Conservation (phyloP, 2,329 filamentous ascomycete genomes). For the Penicillium hordei region DNA sequence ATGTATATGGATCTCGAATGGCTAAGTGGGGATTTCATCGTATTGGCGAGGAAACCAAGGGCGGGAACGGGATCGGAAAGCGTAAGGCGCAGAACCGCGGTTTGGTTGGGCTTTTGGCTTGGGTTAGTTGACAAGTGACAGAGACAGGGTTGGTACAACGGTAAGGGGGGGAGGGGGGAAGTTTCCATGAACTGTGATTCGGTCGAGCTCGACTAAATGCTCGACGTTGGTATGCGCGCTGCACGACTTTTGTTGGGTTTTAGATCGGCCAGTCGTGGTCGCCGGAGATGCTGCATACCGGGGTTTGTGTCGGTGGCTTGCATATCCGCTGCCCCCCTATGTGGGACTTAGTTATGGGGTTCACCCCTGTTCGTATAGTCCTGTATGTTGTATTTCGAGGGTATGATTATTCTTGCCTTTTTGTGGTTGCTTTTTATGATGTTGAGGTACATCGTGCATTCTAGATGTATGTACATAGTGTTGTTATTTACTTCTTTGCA, state of each 20-base stretch:
- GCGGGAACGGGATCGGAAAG: background rate
- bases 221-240: background rate
- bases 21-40: background rate
- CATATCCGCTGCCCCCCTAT: slow-evolving; percentile 5
- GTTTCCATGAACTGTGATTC: background rate
- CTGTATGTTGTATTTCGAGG: background rate
- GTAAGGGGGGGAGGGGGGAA: no score
- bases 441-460: background rate
- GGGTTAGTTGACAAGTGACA: background rate
- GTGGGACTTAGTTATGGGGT: background rate
- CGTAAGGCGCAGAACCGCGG: background rate
- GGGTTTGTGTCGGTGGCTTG: slow-evolving; percentile 6
- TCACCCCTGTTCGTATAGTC: background rate
- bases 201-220: background rate
- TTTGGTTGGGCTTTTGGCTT: background rate
- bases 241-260: slow-evolving; percentile 5
- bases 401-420: background rate
- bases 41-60: background rate
- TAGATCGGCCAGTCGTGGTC: slow-evolving; percentile 3
- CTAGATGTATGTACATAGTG: background rate
- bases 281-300: background rate
- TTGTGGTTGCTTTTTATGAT: background rate
- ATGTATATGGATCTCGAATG: background rate
- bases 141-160: background rate
- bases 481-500: background rate